Evolutionary conservation across 2,329 filamentous ascomycete species (phyloP).

Genomic region (Sarocladium oryzae): DNA sequence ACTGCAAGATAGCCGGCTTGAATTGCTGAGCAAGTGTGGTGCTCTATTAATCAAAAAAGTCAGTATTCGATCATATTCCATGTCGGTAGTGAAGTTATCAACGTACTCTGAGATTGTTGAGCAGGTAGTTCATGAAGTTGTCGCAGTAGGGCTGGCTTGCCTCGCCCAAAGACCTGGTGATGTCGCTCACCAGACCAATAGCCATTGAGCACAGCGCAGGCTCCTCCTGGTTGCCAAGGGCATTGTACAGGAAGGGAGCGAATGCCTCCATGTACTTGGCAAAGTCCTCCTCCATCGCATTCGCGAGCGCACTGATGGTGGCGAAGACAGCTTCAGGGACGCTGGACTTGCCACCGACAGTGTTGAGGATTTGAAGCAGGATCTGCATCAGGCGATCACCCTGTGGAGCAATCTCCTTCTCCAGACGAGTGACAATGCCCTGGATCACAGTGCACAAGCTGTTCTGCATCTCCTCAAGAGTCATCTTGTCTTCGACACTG

Average conservation of each 20-base stretch:
- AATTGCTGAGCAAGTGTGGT: slow-evolving; percentile 88
- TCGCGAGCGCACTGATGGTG: slow-evolving; percentile 84
- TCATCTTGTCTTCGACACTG: slow-evolving; percentile 93
- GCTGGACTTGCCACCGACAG: slow-evolving; percentile 76
- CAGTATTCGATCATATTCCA: background rate
- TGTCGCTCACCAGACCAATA: slow-evolving; percentile 94
- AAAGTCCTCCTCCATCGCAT: slow-evolving; percentile 87
- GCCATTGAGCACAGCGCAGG: slow-evolving; percentile 92
- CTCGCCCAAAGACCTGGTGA: slow-evolving; percentile 83
- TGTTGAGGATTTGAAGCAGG: slow-evolving; percentile 72
- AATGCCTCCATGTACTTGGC: slow-evolving; percentile 97
- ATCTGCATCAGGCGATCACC: slow-evolving; percentile 92
- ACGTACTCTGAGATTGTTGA: slow-evolving; percentile 80
- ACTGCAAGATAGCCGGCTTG: slow-evolving; percentile 96
- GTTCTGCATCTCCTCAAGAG: slow-evolving; percentile 95
- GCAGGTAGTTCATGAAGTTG: slow-evolving; percentile 93
- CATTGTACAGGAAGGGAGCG: slow-evolving; percentile 85
- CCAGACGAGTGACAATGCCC: slow-evolving; percentile 83
- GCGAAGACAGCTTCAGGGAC: slow-evolving; percentile 94
- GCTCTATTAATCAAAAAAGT: slow-evolving; percentile 53
- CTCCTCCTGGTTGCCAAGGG: slow-evolving; percentile 92
- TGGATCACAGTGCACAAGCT: slow-evolving; percentile 88
- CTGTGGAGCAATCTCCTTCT: slow-evolving; percentile 83
- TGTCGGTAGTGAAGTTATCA: slow-evolving; percentile 7
- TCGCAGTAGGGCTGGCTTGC: slow-evolving; percentile 94